Evolutionary conservation across 768 basidiomycete species (phyloP), one percentile per base, ranked within the genome.

Genomic region (Steccherinum ochraceum): DNA sequence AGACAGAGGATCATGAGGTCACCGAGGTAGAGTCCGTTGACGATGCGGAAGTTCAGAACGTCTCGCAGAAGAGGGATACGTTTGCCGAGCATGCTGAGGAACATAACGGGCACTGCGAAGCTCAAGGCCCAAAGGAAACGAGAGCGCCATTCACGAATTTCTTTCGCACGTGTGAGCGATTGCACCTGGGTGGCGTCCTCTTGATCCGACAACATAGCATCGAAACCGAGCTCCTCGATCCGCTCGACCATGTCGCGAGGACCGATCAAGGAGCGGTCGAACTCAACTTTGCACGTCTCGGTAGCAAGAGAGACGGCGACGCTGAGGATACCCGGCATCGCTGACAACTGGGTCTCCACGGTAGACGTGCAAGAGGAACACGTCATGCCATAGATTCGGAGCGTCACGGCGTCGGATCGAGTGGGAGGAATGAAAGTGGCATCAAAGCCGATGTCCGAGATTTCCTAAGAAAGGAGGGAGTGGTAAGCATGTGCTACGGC

Each of bases 71-170:
- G 77, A 26, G 78, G 72, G 43, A 93, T 75, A 58, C 74, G 82
- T 2, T 82, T 84, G 25, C 81, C 79, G 47, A 97, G 64, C 94
- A 98, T 98, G 53, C 79, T 76, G 49, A 98, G 70, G 65, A 96
- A 80, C 70, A 98, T 97, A 39, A 94, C 93, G n/a, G 96, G 96
- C 0, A 94, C 55, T 46, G 93, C 93, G 62, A 99, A 95, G 7
- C 71, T 59, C 24, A 86, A 56, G 63, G 84, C 81, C 75, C 83
- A 83, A 27, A 80, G 63, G 71, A 98, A 84, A 20, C 92, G 84
- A 18, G 68, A 67, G 41, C 80, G 74, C 96, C 96, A 99, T 62
- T 94, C 87, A 56, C 87, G 76, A 40, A 97, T 86, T 67, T 98
- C 96, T 67, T 91, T 93, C 24, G 86, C 86, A 10, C 90, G 83